Evolutionary conservation across 1,284 basidiomycete species (phyloP), one percentile per base, ranked within the genome.

Genomic region (Leccinum subspadiceum): DNA sequence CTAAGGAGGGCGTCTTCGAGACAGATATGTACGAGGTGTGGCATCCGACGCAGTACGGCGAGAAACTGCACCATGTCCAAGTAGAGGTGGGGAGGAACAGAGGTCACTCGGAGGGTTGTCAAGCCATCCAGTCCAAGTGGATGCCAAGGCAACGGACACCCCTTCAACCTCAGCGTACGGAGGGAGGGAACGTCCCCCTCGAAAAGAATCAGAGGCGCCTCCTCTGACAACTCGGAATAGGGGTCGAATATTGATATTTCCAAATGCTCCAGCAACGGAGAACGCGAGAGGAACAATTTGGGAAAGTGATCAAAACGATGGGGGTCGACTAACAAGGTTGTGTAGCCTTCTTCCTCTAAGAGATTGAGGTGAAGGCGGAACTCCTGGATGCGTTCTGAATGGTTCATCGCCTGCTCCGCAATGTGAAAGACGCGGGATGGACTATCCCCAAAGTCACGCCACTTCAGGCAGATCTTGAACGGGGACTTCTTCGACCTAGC

Each of bases 11-110:
- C 20, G n/a, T 29, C 26, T 8, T 51, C 15, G 9, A 59, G 55
- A n/a, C 17, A 20, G 2, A 59, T 39, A n/a, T 55, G 58, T 51
- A 65, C 64, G 17, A 77, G 65, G 22, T 55, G 20, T 8, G 70
- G 72, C 69, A 73, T 72, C 49, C 55, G 54, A 37, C 59, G 37
- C 8, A 77, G 61, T 7, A 58, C 61, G 24, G 64, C 54, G 6
- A 71, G 54, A 9, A 77, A 61, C 31, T 70, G 64, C 5, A 33
- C 53, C 17, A 61, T 20, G 17, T n/a, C n/a, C 24, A 15, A 24
- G 15, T 22, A 24, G 22, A 31, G 17, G 31, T 3, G 31, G 8
- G 4, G 7, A 49, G 33, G 15, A 31, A 46, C 9, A 17, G 4
- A 5, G 4, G 10, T 15, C 17, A 54, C 35, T 4, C 7, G 5